Evolutionary conservation across 352 stramenopile genomes (phyloP).

Genomic region (Phytophthora europaea): DNA sequence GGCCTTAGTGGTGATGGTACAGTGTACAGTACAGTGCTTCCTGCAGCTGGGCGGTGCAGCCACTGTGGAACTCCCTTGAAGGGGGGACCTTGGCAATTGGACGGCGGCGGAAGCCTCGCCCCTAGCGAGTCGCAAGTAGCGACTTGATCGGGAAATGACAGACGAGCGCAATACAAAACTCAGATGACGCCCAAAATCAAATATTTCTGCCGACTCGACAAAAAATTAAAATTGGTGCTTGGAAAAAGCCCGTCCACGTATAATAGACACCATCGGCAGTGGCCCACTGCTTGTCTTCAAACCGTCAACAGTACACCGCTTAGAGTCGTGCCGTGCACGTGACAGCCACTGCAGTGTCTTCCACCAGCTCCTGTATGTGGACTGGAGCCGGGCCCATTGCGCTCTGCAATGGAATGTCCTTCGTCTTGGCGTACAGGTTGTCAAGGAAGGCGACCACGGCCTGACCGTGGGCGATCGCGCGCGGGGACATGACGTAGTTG

Average conservation of each 20-base stretch:
- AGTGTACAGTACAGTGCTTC: neutral
- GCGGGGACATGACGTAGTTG: slow-evolving; percentile 81
- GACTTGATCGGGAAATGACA: slow-evolving; percentile 25
- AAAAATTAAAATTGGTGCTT: neutral
- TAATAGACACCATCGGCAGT: too few species aligned
- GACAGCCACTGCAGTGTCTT: neutral
- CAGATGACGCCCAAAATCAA: slow-evolving; percentile 18
- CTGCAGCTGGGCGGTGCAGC: neutral
- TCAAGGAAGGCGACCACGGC: slow-evolving; percentile 74
- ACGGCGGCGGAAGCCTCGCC: neutral
- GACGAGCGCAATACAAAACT: slow-evolving; percentile 18
- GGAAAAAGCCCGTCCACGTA: neutral
- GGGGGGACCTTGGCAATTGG: slow-evolving; percentile 11
- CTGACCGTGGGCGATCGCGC: slow-evolving; percentile 71
- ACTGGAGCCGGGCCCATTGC: neutral
- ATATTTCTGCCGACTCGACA: slow-evolving; percentile 19
- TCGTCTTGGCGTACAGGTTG: slow-evolving; percentile 63
- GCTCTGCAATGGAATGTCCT: slow-evolving; percentile 27
- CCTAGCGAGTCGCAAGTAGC: too few species aligned
- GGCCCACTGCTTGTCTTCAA: too few species aligned
- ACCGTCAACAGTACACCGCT: neutral
- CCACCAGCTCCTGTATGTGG: slow-evolving; percentile 16
- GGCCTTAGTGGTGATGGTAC: slow-evolving; percentile 1
- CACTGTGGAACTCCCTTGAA: slow-evolving; percentile 30
- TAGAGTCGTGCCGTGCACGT: slow-evolving; percentile 15